Conservation (phyloP, 805 yeast species). For the Saccharomycopsis schoenii region DNA sequence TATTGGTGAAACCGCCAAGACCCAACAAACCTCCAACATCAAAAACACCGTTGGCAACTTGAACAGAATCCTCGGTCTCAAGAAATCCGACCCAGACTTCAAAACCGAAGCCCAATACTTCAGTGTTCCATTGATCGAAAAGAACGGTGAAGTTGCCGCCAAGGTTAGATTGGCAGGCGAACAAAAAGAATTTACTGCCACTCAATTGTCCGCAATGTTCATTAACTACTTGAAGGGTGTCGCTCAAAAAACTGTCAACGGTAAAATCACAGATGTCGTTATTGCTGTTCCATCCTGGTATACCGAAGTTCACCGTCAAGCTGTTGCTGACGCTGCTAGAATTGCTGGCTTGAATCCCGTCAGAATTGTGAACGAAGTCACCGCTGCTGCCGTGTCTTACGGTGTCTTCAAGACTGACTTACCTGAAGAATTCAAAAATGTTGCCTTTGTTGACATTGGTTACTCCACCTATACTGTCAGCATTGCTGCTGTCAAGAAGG, state of each 20-base stretch:
- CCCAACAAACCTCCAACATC: constrained; percentile 91
- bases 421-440: constrained; percentile 84
- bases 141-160: constrained; percentile 70
- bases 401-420: constrained; percentile 97
- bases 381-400: constrained; percentile 98
- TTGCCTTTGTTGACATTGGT: constrained; percentile 94
- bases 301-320: constrained; percentile 93
- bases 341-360: constrained; percentile 98
- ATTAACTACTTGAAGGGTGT: constrained; percentile 81
- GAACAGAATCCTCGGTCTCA: constrained; percentile 84
- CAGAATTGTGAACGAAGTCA: constrained; percentile 92
- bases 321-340: constrained; percentile 87
- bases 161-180: constrained; percentile 79
- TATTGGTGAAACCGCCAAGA: constrained; percentile 93
- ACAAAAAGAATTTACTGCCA: constrained; percentile 68
- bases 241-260: constrained; percentile 73
- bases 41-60: constrained; percentile 94
- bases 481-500: constrained; percentile 85
- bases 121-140: constrained; percentile 58
- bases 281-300: constrained; percentile 97
- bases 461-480: constrained; percentile 91
- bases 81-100: constrained; percentile 66
- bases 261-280: constrained; percentile 76
- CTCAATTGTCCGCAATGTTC: constrained; percentile 93
- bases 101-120: constrained; percentile 64